Percentiles rank a stretch among this genome's conserved stretches.
phyloP scores from a whole-genome alignment of 345 rosid genomes.

The Anacardium occidentale region DNA sequence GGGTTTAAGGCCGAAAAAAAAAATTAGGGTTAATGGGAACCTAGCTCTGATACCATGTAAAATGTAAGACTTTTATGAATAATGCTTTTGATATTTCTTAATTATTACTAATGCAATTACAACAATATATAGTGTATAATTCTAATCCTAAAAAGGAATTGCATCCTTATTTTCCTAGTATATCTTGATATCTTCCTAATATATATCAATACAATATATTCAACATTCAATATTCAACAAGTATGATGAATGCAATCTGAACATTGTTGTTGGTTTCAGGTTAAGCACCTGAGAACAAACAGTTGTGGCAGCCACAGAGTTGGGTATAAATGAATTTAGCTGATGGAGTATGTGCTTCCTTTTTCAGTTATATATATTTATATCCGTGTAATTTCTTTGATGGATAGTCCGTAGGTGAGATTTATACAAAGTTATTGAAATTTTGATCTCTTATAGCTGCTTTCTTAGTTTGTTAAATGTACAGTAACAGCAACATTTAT shows the following conservation, averaged over 20 bases:
- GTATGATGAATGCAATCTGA: not conserved
- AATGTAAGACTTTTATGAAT: too few species aligned
- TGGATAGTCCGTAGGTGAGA: constrained; percentile 6
- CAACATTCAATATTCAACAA: too few species aligned
- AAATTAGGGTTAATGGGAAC: too few species aligned
- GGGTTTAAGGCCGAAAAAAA: too few species aligned
- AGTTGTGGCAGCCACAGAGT: constrained; percentile 3
- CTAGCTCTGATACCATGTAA: too few species aligned
- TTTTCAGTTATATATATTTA: not conserved
- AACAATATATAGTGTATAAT: too few species aligned
- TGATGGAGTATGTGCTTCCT: not conserved
- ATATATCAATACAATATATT: too few species aligned
- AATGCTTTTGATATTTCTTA: too few species aligned
- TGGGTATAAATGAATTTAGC: not conserved
- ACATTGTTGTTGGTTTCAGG: constrained; percentile 14
- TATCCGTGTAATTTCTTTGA: not conserved
- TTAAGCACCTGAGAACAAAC: constrained; percentile 5
- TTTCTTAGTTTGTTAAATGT: constrained; percentile 11
- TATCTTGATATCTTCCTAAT: too few species aligned
- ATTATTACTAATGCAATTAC: too few species aligned
- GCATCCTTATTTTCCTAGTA: too few species aligned
- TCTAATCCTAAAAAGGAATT: too few species aligned
- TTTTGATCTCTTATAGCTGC: constrained; percentile 9
- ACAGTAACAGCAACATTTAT: constrained; percentile 22
- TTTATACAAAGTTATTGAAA: constrained; percentile 12